Evolutionary conservation across 1,139 yeast genomes (phyloP), one percentile per base, ranked within the genome.

Genomic region (Lodderomyces pseudojiufengensis): DNA sequence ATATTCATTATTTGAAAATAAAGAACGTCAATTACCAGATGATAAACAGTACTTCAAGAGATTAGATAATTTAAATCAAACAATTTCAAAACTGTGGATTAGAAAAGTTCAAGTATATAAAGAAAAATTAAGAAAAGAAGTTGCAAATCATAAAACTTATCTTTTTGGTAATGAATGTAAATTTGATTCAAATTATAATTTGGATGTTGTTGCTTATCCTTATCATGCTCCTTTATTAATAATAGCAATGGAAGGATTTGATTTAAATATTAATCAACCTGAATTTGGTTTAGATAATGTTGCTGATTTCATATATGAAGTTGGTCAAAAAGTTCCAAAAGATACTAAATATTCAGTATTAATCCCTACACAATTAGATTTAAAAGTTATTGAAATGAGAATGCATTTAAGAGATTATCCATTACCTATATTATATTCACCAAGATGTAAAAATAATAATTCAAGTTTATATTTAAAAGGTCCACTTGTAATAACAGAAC

Each of bases 321-420:
- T 83, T 12, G 97, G 97, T 4, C 90, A 87, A 54, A 95, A 95
- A 0, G 73, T 83, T 18, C 97, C 97, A 0, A 53, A 57, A 37
- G 84, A 81, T 43, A 77, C 90, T 0, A 54, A 65, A 36, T 90
- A 80, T 54, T 78, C 94, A 0, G 64, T 84, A 14, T 55, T 84
- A 51, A 51, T 88, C 2, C 97, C 97, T 0, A 51, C 80, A 37
- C 67, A 61, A 54, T 38, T 79, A 15, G 65, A 70, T 23, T 54
- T 82, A 38, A 59, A 59, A 9, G 57, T 80, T 28, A 63, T 63
- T 9, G 84, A 79, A 40, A 54, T 76, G 27, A 57, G 81, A 23
- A 62, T 78, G 47, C 79, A 76, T 44, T 46, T 80, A 37, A 59
- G 87, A 28, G 95, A 84, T 48, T 82, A 78, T 50, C 92, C 92